Percentiles rank a stretch among this genome's conserved stretches.
Conservation (phyloP, 805 yeast genomes). For the Candida xyloterini region DNA sequence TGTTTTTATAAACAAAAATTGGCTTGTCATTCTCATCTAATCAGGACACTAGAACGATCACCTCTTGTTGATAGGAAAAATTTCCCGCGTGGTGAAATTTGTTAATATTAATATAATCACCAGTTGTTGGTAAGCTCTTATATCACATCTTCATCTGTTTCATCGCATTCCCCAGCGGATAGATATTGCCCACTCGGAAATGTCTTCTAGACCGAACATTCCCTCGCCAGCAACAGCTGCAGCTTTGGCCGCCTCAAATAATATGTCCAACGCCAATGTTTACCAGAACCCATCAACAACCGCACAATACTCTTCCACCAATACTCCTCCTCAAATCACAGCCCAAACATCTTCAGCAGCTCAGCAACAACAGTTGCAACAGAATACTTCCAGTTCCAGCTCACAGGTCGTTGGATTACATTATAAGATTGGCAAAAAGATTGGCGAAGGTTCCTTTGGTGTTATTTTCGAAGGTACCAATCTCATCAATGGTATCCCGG, state of each 20-base stretch:
- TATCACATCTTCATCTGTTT: conserved; percentile 3
- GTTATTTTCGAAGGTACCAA: conserved; percentile 95
- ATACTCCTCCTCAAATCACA: conserved; percentile 18
- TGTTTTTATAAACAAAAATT: conserved; percentile 11
- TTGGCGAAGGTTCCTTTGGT: conserved; percentile 98
- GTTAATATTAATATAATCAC: neutral
- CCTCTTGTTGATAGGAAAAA: conserved; percentile 1
- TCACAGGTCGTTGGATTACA: conserved; percentile 87
- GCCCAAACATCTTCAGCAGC: conserved; percentile 12
- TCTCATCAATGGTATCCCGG: conserved; percentile 85
- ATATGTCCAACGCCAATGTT: conserved; percentile 20
- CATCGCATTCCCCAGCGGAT: conserved; percentile 12
- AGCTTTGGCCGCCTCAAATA: conserved; percentile 32
- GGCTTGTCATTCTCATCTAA: conserved; percentile 1
- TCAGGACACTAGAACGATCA: neutral
- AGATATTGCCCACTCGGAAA: conserved; percentile 1
- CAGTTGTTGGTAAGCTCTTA: conserved; percentile 3
- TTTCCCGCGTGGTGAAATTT: neutral
- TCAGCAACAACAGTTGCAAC: conserved; percentile 15
- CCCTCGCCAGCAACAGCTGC: conserved; percentile 36
- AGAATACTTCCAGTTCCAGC: conserved; percentile 30
- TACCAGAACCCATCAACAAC: conserved; percentile 27
- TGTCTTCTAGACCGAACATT: conserved; percentile 26
- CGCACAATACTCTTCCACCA: conserved; percentile 28
- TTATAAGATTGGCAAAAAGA: conserved; percentile 94